Percentiles rank a stretch among this genome's conserved stretches.
Evolutionary conservation across 75 land plant genomes (phyloP).

Genomic region (Sequoiadendron giganteum): DNA sequence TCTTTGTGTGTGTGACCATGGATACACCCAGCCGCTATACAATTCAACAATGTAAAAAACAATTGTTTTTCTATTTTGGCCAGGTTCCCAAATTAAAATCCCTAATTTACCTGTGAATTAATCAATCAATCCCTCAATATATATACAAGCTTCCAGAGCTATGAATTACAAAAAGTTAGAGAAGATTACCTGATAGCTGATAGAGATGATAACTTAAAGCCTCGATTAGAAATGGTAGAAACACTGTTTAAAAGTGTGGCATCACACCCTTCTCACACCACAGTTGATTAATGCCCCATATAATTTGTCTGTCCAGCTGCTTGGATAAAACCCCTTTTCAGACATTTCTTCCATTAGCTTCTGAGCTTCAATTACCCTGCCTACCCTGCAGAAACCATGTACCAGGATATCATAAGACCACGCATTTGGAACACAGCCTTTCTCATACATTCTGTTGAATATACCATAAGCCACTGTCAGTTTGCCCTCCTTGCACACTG

Average conservation of each 20-base stretch:
- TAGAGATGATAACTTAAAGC: not conserved
- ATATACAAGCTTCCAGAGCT: not conserved
- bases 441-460: conserved; percentile 30
- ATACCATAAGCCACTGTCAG: conserved; percentile 36
- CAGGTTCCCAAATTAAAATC: not conserved
- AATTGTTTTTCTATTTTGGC: not conserved
- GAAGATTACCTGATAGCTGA: conserved; percentile 3
- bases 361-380: conserved; percentile 35
- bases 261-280: not conserved
- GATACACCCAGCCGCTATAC: not conserved
- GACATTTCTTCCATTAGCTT: conserved; percentile 31
- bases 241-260: not conserved
- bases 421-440: conserved; percentile 48
- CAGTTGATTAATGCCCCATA: not conserved
- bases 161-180: not conserved
- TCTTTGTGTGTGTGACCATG: not conserved
- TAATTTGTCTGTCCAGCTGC: conserved; percentile 10
- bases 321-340: conserved; percentile 26
- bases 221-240: not conserved
- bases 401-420: conserved; percentile 50
- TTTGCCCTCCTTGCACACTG: conserved; percentile 18
- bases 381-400: conserved; percentile 34
- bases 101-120: not conserved
- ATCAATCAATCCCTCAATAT: no score
- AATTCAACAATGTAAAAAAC: not conserved